phyloP scores from a whole-genome alignment of 192 early-diverging fungal genomes.

The Coemansia aciculifera region DNA sequence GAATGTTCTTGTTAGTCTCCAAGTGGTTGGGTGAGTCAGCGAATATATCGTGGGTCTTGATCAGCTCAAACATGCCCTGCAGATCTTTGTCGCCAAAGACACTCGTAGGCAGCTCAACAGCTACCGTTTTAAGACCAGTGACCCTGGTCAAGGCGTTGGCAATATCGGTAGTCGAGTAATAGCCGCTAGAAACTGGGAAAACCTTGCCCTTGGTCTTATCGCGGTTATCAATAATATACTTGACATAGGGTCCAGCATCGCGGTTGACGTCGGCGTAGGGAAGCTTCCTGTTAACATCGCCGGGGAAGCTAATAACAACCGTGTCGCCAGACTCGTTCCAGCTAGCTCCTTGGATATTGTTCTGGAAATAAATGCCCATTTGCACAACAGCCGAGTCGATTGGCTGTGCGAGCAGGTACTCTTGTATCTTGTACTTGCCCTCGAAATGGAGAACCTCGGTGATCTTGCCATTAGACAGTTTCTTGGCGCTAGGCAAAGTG shows the following conservation, averaged over 20 bases:
- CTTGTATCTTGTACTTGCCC: conserved; percentile 26
- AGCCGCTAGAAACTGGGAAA: conserved; percentile 19
- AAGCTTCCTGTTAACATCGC: conserved; percentile 12
- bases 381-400: conserved; percentile 10
- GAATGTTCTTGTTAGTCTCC: conserved; percentile 7
- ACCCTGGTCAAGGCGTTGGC: conserved; percentile 20
- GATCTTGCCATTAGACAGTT: conserved; percentile 16
- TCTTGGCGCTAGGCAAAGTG: conserved; percentile 19
- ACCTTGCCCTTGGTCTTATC: not conserved
- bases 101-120: conserved; percentile 12
- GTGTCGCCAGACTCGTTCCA: conserved; percentile 17
- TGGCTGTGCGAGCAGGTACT: conserved; percentile 9
- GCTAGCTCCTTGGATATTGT: conserved; percentile 13
- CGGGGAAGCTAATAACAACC: conserved; percentile 12
- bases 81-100: not conserved
- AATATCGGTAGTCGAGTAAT: conserved; percentile 22
- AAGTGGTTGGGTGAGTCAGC: not conserved
- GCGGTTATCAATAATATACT: conserved; percentile 23
- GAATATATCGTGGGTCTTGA: conserved; percentile 18
- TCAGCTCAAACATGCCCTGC: conserved; percentile 25
- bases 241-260: conserved; percentile 22
- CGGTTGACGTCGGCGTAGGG: conserved; percentile 17
- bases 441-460: conserved; percentile 20
- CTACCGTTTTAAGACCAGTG: conserved; percentile 11
- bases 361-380: conserved; percentile 26